Base-by-base conservation (phyloP, 805 yeast genomes). In the Diddensiella santjacobensis region DNA sequence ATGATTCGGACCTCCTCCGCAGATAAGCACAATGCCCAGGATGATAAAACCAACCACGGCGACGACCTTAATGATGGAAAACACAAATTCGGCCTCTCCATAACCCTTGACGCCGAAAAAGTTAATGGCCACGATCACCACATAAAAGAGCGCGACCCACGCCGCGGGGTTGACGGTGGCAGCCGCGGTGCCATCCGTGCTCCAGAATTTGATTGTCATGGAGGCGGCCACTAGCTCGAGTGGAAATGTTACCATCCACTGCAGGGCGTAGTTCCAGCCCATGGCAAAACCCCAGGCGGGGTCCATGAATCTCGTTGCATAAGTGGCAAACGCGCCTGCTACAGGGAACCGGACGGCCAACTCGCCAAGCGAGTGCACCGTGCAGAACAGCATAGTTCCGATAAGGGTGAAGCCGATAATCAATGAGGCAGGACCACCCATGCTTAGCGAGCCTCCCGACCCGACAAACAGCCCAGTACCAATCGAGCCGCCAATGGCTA, bases 381-480 rank as follows among this genome's bases (percentile, higher is more conserved):
- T 82, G 63, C 78, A 75, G 56, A 77, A 81, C 45, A 84, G 75
- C 68, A 83, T 77, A 40, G 80, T 67, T 20, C 87, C 87, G 65
- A 83, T 77, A 39, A 80, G 62, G 33, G 75, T 67, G 60, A 76
- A 80, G 31, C 85, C 79, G 37, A 82, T 71, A 42, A 84, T 66
- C 31, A 76, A 56, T 44, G 78, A 77, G 3, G 74, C 85, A 3
- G 88, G 87, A 30, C 90, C 91, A 17, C 70, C 72, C 3, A 69
- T 64, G 26, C 66, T 61, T 54, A 84, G 71, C 2, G 84, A 75
- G 17, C 70, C 65, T 35, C 87, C 88, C 11, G 80, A 71, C 57
- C 89, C 88, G 43, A 84, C 81, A 54, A 84, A 78, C 48, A 84
- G 66, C 62, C 91, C 90, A 2, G 88, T 81, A 55, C 91, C 91